Conservation (phyloP, 148 eudicot species). For the Selenicereus undatus region DNA sequence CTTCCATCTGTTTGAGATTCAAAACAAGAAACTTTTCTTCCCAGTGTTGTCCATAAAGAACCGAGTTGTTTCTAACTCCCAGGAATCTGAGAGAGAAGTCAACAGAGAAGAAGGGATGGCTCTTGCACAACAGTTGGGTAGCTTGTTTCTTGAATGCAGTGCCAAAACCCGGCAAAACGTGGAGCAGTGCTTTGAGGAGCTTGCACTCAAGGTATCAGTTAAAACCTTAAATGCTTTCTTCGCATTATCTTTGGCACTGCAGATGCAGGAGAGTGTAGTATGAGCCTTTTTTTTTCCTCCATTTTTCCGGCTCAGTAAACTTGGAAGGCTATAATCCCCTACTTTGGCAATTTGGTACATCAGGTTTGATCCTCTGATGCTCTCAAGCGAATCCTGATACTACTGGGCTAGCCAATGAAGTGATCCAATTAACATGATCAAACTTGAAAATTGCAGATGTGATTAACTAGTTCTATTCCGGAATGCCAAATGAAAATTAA, state of each 20-base stretch:
- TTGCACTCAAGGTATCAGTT: constrained; percentile 69
- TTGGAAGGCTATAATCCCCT: background rate
- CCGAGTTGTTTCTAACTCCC: constrained; percentile 14
- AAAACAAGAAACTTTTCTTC: background rate
- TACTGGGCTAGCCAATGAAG: background rate
- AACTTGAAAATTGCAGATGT: background rate
- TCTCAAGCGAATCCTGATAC: background rate
- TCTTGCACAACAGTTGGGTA: constrained; percentile 78
- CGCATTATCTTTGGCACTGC: background rate
- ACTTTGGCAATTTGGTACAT: background rate
- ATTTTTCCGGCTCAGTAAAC: background rate
- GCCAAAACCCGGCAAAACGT: constrained; percentile 93
- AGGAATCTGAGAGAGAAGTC: constrained; percentile 90
- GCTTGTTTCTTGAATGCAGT: constrained; percentile 85
- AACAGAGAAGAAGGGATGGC: constrained; percentile 87
- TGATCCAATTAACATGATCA: background rate
- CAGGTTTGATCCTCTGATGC: background rate
- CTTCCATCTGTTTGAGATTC: background rate
- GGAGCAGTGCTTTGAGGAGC: constrained; percentile 84
- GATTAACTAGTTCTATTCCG: background rate
- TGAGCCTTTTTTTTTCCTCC: background rate
- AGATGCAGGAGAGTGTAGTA: background rate
- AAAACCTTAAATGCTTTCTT: background rate
- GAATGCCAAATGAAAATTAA: background rate
- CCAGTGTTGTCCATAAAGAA: background rate